Conservation (phyloP, 345 rosid genomes). For the Raphanus sativus region DNA sequence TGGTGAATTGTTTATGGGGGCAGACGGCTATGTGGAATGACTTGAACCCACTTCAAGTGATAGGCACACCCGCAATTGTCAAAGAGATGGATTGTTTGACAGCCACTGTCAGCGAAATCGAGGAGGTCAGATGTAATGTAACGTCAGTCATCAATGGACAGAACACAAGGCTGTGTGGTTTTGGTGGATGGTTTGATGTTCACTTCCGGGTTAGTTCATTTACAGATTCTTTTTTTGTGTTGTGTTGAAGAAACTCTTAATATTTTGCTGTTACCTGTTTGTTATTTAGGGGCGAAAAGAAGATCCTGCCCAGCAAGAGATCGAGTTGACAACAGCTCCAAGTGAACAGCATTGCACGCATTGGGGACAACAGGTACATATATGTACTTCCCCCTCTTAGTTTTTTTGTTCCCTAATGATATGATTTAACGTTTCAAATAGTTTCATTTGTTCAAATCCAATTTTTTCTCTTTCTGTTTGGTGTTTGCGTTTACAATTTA, state of each 20-base stretch:
- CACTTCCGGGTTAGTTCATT: slow-evolving; percentile 59
- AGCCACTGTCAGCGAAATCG: slow-evolving; percentile 67
- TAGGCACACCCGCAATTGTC: slow-evolving; percentile 66
- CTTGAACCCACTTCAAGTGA: slow-evolving; percentile 88
- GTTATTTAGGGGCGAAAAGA: slow-evolving; percentile 66
- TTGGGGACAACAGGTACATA: slow-evolving; percentile 95
- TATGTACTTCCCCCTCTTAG: background rate
- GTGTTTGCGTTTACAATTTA: background rate
- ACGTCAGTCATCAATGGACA: slow-evolving; percentile 47
- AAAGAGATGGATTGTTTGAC: slow-evolving; percentile 90
- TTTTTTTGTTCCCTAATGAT: too few relatives aligned
- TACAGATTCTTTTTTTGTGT: slow-evolving; percentile 12
- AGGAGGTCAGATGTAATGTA: slow-evolving; percentile 60
- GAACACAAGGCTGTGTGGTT: slow-evolving; percentile 65
- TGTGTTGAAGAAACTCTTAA: slow-evolving; percentile 17
- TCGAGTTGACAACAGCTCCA: slow-evolving; percentile 93
- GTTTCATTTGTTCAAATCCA: background rate
- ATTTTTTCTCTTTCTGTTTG: background rate
- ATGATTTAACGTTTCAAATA: too few relatives aligned
- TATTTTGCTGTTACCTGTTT: background rate
- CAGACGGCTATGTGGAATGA: slow-evolving; percentile 94
- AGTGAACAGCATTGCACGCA: slow-evolving; percentile 75
- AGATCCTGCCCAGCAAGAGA: slow-evolving; percentile 66
- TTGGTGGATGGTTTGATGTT: slow-evolving; percentile 98
- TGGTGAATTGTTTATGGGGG: slow-evolving; percentile 11